Evolutionary conservation across 192 early-diverging fungal genomes (phyloP).

Genomic region (Podila verticillata): DNA sequence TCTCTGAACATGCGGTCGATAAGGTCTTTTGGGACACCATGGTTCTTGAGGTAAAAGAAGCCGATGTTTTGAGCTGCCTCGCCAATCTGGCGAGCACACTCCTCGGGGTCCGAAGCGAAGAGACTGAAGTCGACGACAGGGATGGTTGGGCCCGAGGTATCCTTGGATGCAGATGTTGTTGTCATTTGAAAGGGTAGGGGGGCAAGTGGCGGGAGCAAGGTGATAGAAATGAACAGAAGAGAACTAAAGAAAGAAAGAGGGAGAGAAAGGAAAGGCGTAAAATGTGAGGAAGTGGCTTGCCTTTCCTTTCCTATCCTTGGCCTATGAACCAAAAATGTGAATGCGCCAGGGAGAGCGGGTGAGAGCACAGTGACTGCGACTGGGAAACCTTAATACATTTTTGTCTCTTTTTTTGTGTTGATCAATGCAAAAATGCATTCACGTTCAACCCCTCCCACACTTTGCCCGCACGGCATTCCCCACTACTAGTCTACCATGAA

Average conservation of each 20-base stretch:
- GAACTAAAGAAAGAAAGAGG: neutral
- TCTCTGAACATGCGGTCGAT: conserved; percentile 65
- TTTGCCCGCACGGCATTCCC: neutral
- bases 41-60: conserved; percentile 72
- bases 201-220: neutral
- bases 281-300: too few species aligned
- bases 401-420: too few species aligned
- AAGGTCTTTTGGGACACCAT: conserved; percentile 58
- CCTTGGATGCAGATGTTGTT: neutral
- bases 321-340: too few species aligned
- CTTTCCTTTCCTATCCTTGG: too few species aligned
- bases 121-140: conserved; percentile 71
- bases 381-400: too few species aligned
- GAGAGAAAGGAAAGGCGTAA: neutral
- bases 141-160: conserved; percentile 32
- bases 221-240: neutral
- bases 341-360: too few species aligned
- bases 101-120: conserved; percentile 54
- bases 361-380: too few species aligned
- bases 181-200: neutral
- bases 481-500: conserved; percentile 11
- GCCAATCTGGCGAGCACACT: conserved; percentile 56
- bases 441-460: neutral
- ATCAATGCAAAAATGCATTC: neutral
- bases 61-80: conserved; percentile 62